These are phyloP conservation scores for Lunasporangiospora selenospora DNA, from an alignment of 192 early-diverging fungal genomes.

Conservation along the genomic window DNA sequence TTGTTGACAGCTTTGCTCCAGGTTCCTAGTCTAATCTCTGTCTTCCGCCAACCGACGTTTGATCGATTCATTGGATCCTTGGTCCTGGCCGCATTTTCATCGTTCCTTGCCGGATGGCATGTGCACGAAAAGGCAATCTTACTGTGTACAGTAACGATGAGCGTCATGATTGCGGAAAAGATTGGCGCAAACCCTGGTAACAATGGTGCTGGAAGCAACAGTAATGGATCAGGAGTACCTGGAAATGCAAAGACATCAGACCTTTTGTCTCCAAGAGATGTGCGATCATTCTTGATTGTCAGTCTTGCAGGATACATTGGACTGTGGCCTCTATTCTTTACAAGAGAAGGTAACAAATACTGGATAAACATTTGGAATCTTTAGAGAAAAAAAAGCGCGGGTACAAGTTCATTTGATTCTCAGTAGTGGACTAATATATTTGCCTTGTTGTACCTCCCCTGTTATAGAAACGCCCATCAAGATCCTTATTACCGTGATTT, in stretches of 20 bases:
- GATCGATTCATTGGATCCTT: slow-evolving; percentile 74
- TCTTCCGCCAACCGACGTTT: slow-evolving; percentile 52
- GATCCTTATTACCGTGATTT: slow-evolving; percentile 48
- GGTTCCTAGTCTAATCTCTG: slow-evolving; percentile 55
- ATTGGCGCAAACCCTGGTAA: slow-evolving; percentile 26
- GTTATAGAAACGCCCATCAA: slow-evolving; percentile 55
- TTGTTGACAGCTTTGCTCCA: slow-evolving; percentile 76
- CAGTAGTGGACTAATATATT: not conserved
- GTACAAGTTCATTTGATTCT: slow-evolving; percentile 7
- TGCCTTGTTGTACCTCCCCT: not conserved
- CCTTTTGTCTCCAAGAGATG: slow-evolving; percentile 45
- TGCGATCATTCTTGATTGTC: slow-evolving; percentile 68
- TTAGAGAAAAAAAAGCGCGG: not conserved
- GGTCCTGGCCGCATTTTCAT: slow-evolving; percentile 82
- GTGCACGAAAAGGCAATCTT: slow-evolving; percentile 98
- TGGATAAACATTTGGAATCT: not conserved
- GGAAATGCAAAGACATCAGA: slow-evolving; percentile 1
- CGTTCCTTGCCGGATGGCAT: slow-evolving; percentile 97
- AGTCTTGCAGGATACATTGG: slow-evolving; percentile 66
- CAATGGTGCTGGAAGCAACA: slow-evolving; percentile 15
- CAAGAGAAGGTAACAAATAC: slow-evolving; percentile 58
- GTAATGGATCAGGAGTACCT: not conserved
- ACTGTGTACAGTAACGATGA: slow-evolving; percentile 60
- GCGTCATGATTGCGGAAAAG: slow-evolving; percentile 52
- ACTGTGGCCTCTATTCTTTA: slow-evolving; percentile 77